Percentiles rank a stretch among this genome's conserved stretches.
Conservation (phyloP, 805 yeast genomes). For the Schwanniomyces occidentalis region DNA sequence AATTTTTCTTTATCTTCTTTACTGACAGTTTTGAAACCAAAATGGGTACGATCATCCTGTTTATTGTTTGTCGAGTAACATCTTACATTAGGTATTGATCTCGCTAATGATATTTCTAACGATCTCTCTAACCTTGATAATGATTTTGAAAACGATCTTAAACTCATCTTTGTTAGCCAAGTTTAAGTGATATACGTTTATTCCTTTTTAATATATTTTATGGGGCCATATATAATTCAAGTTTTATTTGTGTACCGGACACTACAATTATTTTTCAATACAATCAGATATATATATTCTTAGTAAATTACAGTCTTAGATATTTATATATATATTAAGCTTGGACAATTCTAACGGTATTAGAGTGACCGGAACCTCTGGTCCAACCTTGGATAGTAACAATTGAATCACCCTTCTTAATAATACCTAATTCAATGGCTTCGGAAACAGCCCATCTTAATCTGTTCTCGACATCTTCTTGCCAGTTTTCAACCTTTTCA, state of each 20-base stretch:
- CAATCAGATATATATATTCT: too few relatives aligned
- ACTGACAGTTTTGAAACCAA: conserved; percentile 84
- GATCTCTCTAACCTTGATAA: conserved; percentile 3
- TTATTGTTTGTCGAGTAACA: conserved; percentile 7
- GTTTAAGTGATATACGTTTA: too few relatives aligned
- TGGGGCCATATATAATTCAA: too few relatives aligned
- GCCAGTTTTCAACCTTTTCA: conserved; percentile 79
- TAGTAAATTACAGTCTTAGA: too few relatives aligned
- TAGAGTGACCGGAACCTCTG: conserved; percentile 97
- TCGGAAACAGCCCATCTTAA: conserved; percentile 88
- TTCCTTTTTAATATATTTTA: too few relatives aligned
- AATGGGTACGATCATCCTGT: conserved; percentile 70
- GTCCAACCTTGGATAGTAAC: conserved; percentile 99
- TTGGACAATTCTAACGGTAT: conserved; percentile 90
- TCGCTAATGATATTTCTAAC: conserved; percentile 2
- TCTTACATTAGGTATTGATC: conserved; percentile 4
- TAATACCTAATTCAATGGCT: conserved; percentile 84
- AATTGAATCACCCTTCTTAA: conserved; percentile 83
- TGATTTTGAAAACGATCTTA: conserved; percentile 6
- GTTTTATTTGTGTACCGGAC: too few relatives aligned
- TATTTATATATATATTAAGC: too few relatives aligned
- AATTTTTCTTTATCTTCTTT: conserved; percentile 77
- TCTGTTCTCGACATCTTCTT: conserved; percentile 93
- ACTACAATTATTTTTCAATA: too few relatives aligned
- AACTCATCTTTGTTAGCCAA: too few relatives aligned